phyloP scores from a whole-genome alignment of 352 stramenopile species.

The Phytopythium chamaehyphon region DNA sequence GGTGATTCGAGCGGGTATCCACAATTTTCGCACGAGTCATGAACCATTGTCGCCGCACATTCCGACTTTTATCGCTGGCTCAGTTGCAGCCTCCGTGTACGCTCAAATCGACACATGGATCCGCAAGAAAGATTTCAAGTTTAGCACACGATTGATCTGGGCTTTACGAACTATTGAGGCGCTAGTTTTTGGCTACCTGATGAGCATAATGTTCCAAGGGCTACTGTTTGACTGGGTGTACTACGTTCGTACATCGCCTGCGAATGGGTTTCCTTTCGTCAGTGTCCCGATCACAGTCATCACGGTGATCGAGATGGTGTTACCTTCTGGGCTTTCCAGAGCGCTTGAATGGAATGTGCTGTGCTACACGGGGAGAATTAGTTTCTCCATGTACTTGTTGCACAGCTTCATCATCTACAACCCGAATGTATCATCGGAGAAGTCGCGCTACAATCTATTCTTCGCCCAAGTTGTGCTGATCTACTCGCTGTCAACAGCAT shows the following conservation, averaged over 20 bases:
- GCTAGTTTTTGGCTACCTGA: conserved; percentile 14
- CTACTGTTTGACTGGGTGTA: conserved; percentile 32
- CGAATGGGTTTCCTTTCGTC: conserved; percentile 20
- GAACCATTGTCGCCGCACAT: conserved; percentile 20
- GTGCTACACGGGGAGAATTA: conserved; percentile 36
- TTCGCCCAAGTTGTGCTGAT: conserved; percentile 27
- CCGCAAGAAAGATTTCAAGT: conserved; percentile 13
- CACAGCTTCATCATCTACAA: conserved; percentile 34
- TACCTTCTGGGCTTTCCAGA: conserved; percentile 20
- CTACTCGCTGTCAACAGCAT: conserved; percentile 23
- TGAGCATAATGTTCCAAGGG: conserved; percentile 22
- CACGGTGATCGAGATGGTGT: conserved; percentile 32
- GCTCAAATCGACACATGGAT: conserved; percentile 16
- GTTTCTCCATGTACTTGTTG: conserved; percentile 41
- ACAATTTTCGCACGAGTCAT: conserved; percentile 19
- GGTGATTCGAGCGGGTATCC: conserved; percentile 14
- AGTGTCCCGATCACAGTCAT: conserved; percentile 20
- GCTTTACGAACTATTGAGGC: conserved; percentile 17
- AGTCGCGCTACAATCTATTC: conserved; percentile 16
- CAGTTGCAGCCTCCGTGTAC: conserved; percentile 26
- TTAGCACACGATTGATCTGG: conserved; percentile 9
- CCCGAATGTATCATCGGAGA: not conserved
- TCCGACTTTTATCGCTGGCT: conserved; percentile 32
- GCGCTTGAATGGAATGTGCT: conserved; percentile 38
- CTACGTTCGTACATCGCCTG: conserved; percentile 12